These are phyloP conservation scores for Suhomyces prunicola DNA, from an alignment of 805 yeast species.

Conservation along the genomic window DNA sequence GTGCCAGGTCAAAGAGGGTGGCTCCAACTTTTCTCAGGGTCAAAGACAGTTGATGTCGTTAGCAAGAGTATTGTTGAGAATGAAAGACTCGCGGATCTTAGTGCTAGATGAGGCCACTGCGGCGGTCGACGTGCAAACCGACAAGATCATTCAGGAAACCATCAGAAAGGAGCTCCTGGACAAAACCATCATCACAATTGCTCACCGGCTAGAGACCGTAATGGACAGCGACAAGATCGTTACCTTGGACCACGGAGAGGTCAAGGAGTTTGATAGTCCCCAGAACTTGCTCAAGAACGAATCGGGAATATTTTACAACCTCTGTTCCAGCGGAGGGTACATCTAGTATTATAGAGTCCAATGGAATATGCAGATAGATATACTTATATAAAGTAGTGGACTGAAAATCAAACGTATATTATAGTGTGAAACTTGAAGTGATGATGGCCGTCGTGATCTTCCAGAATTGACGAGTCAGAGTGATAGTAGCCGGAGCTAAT, in stretches of 20 bases:
- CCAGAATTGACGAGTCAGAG: too few relatives aligned
- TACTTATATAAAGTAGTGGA: too few relatives aligned
- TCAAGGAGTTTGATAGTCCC: slow-evolving; percentile 78
- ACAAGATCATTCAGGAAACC: slow-evolving; percentile 74
- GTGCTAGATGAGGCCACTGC: slow-evolving; percentile 45
- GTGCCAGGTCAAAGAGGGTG: slow-evolving; percentile 58
- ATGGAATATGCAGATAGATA: too few relatives aligned
- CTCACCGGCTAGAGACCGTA: slow-evolving; percentile 85
- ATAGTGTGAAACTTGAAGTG: too few relatives aligned
- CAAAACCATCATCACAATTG: slow-evolving; percentile 83
- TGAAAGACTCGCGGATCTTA: slow-evolving; percentile 22
- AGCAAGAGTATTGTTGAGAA: slow-evolving; percentile 70
- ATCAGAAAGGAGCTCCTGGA: slow-evolving; percentile 69
- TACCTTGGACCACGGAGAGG: slow-evolving; percentile 68
- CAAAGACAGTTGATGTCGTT: slow-evolving; percentile 85
- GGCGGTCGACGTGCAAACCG: slow-evolving; percentile 87
- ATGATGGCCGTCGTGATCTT: too few relatives aligned
- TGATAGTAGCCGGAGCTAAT: too few relatives aligned
- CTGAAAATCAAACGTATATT: too few relatives aligned
- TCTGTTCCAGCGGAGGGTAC: slow-evolving; percentile 46
- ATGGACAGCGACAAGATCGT: slow-evolving; percentile 79
- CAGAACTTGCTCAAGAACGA: slow-evolving; percentile 41
- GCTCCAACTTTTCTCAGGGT: slow-evolving; percentile 81
- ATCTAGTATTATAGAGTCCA: background rate
- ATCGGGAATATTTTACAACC: slow-evolving; percentile 46